phyloP scores from a whole-genome alignment of 2,329 filamentous ascomycete species.

The Phyllosticta paracitricarpa region DNA sequence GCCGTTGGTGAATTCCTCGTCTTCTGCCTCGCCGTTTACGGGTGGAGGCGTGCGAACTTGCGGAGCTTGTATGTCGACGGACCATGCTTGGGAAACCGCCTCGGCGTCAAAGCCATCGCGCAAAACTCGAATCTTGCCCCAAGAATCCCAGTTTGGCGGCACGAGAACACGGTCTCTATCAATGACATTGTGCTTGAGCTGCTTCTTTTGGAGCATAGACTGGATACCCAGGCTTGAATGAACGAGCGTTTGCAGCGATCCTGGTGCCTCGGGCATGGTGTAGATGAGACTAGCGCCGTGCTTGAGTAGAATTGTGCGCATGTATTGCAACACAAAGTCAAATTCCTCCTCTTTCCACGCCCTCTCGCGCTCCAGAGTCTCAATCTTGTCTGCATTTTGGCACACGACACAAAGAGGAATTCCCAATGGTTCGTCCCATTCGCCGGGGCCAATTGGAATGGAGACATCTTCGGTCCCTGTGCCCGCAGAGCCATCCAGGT shows the following conservation, averaged over 20 bases:
- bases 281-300: slow-evolving; percentile 50
- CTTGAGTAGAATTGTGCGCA: slow-evolving; percentile 80
- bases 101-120: slow-evolving; percentile 90
- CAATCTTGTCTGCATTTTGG: slow-evolving; percentile 89
- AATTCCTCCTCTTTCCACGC: slow-evolving; percentile 96
- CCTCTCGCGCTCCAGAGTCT: slow-evolving; percentile 77
- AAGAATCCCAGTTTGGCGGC: slow-evolving; percentile 95
- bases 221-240: slow-evolving; percentile 82
- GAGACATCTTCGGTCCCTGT: slow-evolving; percentile 43
- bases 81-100: slow-evolving; percentile 74
- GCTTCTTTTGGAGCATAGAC: slow-evolving; percentile 52
- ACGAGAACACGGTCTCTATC: slow-evolving; percentile 91
- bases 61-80: slow-evolving; percentile 59
- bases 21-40: slow-evolving; percentile 16
- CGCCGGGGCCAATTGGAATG: slow-evolving; percentile 73
- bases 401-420: slow-evolving; percentile 89
- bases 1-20: slow-evolving; percentile 11
- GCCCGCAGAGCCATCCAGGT: slow-evolving; percentile 5
- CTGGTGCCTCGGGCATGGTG: slow-evolving; percentile 45
- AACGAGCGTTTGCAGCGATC: slow-evolving; percentile 67
- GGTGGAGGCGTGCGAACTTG: background rate
- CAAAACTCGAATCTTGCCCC: slow-evolving; percentile 90
- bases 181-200: slow-evolving; percentile 61
- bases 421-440: slow-evolving; percentile 86
- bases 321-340: slow-evolving; percentile 86